phyloP scores from a whole-genome alignment of 805 yeast genomes.

The Cyberlindnera lachancei region DNA sequence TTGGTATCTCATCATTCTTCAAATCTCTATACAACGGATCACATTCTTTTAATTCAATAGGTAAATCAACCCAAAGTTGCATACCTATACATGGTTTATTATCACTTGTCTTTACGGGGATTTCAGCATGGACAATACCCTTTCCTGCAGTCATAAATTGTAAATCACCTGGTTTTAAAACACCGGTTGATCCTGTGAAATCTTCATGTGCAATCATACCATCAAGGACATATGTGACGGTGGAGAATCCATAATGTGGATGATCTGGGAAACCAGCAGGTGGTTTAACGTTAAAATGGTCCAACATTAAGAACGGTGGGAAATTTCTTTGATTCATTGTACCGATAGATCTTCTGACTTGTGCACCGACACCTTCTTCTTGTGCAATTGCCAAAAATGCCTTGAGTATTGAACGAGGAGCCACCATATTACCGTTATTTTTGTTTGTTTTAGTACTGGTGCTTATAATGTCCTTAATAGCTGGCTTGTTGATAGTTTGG shows the following conservation, averaged over 20 bases:
- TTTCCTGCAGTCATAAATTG: constrained; percentile 94
- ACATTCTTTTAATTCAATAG: constrained; percentile 50
- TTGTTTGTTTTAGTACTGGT: too few relatives aligned
- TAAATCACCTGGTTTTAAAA: constrained; percentile 72
- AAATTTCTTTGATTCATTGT: constrained; percentile 60
- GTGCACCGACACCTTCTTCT: constrained; percentile 85
- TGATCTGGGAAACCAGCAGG: constrained; percentile 79
- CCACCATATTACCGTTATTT: constrained; percentile 12
- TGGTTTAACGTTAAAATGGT: constrained; percentile 60
- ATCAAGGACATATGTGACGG: constrained; percentile 58
- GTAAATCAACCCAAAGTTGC: constrained; percentile 87
- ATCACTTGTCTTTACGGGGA: constrained; percentile 55
- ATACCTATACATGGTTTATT: constrained; percentile 53
- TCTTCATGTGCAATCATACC: constrained; percentile 79
- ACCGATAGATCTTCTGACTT: constrained; percentile 77
- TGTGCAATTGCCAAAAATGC: constrained; percentile 56
- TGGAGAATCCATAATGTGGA: constrained; percentile 79
- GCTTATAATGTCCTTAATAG: too few relatives aligned
- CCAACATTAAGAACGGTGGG: constrained; percentile 75
- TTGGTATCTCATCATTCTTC: constrained; percentile 62
- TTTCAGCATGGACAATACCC: constrained; percentile 82
- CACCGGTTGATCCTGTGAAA: constrained; percentile 78
- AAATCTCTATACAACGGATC: constrained; percentile 77
- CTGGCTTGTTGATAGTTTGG: too few relatives aligned
- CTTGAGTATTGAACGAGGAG: constrained; percentile 41